These are phyloP conservation scores for Aspergillus conjunctus DNA, from an alignment of 495 filamentous ascomycete genomes.

Conservation along the genomic window DNA sequence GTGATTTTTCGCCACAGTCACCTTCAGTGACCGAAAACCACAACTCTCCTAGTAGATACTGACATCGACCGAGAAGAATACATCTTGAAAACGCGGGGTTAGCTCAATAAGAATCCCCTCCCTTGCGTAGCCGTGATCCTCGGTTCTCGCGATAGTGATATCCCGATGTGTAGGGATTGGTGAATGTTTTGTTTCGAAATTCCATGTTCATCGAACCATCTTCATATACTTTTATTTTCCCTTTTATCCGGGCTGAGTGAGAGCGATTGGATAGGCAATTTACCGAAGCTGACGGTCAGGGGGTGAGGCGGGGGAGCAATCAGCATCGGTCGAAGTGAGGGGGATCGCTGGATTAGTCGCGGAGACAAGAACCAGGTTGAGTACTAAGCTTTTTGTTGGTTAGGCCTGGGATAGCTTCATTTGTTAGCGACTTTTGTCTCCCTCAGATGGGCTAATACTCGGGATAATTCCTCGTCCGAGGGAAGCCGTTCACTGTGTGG, in stretches of 20 bases:
- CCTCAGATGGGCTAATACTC: too few relatives aligned
- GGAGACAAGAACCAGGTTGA: neutral
- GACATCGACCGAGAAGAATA: neutral
- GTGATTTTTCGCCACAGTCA: constrained; percentile 7
- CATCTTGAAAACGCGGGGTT: neutral
- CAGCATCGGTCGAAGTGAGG: neutral
- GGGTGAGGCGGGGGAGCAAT: neutral
- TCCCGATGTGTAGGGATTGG: constrained; percentile 32
- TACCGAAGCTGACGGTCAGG: neutral
- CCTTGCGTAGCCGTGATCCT: constrained; percentile 8
- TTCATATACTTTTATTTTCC: constrained; percentile 13
- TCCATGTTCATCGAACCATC: neutral
- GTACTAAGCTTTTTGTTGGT: neutral
- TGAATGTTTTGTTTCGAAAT: constrained; percentile 30
- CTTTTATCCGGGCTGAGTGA: constrained; percentile 23
- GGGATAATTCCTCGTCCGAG: too few relatives aligned
- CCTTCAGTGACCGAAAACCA: neutral
- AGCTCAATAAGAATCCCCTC: neutral
- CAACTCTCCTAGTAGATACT: neutral
- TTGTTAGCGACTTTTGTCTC: too few relatives aligned
- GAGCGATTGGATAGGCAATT: neutral
- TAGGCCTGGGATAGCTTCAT: neutral
- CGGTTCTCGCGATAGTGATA: constrained; percentile 32
- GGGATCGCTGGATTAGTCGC: neutral
- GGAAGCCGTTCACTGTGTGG: too few relatives aligned